phyloP scores from a whole-genome alignment of 2,329 filamentous ascomycete species.

The Botrytis fabae region DNA sequence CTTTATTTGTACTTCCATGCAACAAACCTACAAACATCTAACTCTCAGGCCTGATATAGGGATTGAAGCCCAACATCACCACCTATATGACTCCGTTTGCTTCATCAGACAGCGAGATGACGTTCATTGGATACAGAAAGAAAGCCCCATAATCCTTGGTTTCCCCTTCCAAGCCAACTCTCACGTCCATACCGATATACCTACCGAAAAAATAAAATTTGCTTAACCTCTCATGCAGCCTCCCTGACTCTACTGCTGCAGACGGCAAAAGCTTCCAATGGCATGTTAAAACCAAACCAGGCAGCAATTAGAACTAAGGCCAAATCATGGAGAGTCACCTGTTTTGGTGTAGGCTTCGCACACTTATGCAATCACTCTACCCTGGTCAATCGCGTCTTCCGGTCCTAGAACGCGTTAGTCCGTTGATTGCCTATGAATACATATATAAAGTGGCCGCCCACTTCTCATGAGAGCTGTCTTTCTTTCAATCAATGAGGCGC shows the following conservation, averaged over 20 bases:
- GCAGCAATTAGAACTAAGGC: constrained; percentile 15
- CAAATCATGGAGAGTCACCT: constrained; percentile 7
- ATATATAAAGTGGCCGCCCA: constrained; percentile 9
- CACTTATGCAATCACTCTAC: constrained; percentile 5
- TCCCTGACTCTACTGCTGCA: constrained; percentile 1
- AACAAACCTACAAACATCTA: background rate
- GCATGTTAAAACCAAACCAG: constrained; percentile 7
- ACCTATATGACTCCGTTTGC: constrained; percentile 12
- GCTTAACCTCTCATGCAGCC: constrained; percentile 16
- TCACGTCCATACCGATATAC: background rate
- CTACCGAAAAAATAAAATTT: background rate
- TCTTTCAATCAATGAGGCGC: constrained; percentile 16
- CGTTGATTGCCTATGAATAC: constrained; percentile 13
- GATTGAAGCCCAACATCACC: constrained; percentile 6
- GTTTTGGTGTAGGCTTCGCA: constrained; percentile 18
- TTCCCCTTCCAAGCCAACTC: constrained; percentile 5
- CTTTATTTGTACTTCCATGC: constrained; percentile 6
- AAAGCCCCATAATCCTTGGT: constrained; percentile 6
- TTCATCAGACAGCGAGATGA: constrained; percentile 8
- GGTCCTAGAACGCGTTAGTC: constrained; percentile 13
- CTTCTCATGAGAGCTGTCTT: constrained; percentile 5
- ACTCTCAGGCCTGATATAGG: background rate
- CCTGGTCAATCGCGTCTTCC: constrained; percentile 15
- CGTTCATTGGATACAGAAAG: background rate
- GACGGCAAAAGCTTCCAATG: background rate